phyloP scores from a whole-genome alignment of 2,329 filamentous ascomycete genomes.

The Ophiostoma ulmi region DNA sequence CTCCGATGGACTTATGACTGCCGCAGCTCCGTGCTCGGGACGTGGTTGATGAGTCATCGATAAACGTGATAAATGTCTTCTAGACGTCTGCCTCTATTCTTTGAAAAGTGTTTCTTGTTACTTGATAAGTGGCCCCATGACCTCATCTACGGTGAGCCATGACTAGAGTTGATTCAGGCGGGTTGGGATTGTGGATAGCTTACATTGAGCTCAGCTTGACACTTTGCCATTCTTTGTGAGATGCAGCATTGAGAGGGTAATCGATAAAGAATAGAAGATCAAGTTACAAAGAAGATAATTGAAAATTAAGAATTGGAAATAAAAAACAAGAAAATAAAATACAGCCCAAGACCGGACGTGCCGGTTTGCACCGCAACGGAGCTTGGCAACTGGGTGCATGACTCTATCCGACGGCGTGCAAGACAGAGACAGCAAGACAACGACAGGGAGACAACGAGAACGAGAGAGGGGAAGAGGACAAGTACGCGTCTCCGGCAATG shows the following conservation, averaged over 20 bases:
- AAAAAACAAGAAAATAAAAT: not conserved
- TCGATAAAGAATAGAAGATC: not conserved
- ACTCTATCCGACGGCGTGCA: conserved; percentile 3
- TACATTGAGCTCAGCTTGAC: not conserved
- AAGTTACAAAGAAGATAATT: not conserved
- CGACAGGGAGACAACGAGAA: not conserved
- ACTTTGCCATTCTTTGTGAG: not conserved
- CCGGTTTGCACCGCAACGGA: not conserved
- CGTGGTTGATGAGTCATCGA: not conserved
- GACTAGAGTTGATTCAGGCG: not conserved
- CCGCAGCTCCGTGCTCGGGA: conserved; percentile 6
- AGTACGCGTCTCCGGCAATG: not conserved
- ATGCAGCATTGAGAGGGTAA: not conserved
- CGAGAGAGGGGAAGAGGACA: not conserved
- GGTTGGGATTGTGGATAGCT: not conserved
- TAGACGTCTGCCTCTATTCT: not conserved
- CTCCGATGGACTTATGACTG: not conserved
- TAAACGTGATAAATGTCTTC: not conserved
- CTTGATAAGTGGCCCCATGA: not conserved
- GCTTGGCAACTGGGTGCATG: conserved; percentile 1
- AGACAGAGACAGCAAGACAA: not conserved
- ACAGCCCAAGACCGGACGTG: not conserved
- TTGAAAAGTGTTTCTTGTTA: not conserved
- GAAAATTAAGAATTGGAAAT: not conserved
- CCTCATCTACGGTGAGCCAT: not conserved